phyloP scores from a whole-genome alignment of 2,329 filamentous ascomycete species.

The Endocalyx cinctus region DNA sequence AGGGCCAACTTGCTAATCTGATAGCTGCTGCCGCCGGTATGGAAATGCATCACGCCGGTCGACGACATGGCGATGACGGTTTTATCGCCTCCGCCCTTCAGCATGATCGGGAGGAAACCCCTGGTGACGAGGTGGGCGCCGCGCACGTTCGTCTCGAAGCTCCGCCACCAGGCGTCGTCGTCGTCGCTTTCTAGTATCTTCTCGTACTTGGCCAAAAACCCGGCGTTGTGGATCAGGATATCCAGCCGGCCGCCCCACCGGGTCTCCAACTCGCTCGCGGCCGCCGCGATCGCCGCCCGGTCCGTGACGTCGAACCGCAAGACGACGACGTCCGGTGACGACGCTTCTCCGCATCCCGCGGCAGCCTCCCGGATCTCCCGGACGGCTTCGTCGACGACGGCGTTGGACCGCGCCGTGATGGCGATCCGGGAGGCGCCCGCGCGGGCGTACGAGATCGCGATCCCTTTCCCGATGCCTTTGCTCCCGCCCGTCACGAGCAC shows the following conservation, averaged over 20 bases:
- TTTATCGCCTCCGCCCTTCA: slow-evolving; percentile 30
- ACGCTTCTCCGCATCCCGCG: slow-evolving; percentile 20
- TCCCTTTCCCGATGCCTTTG: slow-evolving; percentile 49
- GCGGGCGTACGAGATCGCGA: slow-evolving; percentile 50
- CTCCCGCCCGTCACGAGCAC: slow-evolving; percentile 52
- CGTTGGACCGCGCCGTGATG: slow-evolving; percentile 46
- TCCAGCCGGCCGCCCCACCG: slow-evolving; percentile 33
- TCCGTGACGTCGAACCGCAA: slow-evolving; percentile 35
- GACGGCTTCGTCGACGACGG: slow-evolving; percentile 18
- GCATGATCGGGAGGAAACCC: slow-evolving; percentile 44
- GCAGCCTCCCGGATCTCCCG: slow-evolving; percentile 31
- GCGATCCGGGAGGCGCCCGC: slow-evolving; percentile 49
- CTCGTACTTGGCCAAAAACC: slow-evolving; percentile 32
- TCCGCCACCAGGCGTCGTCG: slow-evolving; percentile 41
- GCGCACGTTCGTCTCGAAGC: slow-evolving; percentile 47
- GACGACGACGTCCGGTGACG: slow-evolving; percentile 37
- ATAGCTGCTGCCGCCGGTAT: slow-evolving; percentile 37
- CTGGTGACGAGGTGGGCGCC: slow-evolving; percentile 41
- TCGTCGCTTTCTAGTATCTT: slow-evolving; percentile 33
- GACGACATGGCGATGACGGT: slow-evolving; percentile 44
- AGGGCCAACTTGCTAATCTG: slow-evolving; percentile 45
- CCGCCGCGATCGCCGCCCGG: slow-evolving; percentile 26
- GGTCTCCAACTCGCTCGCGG: slow-evolving; percentile 17
- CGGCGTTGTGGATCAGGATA: slow-evolving; percentile 40
- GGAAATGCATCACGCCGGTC: slow-evolving; percentile 34